Conservation (phyloP, 495 filamentous ascomycete genomes). For the Podospora bellae-mahoneyi region DNA sequence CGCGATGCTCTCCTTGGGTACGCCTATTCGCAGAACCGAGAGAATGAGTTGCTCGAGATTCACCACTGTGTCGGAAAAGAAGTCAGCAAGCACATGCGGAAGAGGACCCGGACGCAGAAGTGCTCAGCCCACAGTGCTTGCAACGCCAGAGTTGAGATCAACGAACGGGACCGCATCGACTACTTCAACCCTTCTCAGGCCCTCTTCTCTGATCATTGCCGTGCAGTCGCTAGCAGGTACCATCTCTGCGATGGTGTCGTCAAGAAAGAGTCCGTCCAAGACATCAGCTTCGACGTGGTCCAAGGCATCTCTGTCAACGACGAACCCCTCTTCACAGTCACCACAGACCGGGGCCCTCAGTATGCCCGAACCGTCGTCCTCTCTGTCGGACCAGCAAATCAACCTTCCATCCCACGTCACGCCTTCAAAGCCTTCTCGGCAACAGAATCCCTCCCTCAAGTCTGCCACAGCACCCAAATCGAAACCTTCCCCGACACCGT, state of each 20-base stretch:
- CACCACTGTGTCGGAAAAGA: neutral
- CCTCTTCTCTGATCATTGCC: neutral
- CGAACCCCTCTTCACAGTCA: neutral
- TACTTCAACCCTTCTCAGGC: neutral
- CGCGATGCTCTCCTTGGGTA: neutral
- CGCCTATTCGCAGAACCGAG: neutral
- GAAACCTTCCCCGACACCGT: neutral
- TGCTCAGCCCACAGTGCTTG: neutral
- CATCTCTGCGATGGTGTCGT: neutral
- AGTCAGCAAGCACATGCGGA: neutral
- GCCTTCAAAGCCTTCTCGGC: neutral
- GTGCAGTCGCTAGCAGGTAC: neutral
- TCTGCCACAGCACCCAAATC: neutral
- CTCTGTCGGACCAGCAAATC: neutral
- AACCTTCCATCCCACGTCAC: neutral
- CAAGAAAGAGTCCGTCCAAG: neutral
- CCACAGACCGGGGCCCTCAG: neutral
- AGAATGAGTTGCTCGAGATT: neutral
- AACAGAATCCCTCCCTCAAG: neutral
- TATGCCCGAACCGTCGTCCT: neutral
- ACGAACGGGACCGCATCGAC: neutral
- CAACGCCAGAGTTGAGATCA: neutral
- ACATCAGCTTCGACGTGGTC: neutral
- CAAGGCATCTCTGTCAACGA: neutral
- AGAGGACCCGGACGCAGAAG: neutral